Evolutionary conservation across 352 stramenopile species (phyloP).

Genomic region (Globisporangium paddicum): DNA sequence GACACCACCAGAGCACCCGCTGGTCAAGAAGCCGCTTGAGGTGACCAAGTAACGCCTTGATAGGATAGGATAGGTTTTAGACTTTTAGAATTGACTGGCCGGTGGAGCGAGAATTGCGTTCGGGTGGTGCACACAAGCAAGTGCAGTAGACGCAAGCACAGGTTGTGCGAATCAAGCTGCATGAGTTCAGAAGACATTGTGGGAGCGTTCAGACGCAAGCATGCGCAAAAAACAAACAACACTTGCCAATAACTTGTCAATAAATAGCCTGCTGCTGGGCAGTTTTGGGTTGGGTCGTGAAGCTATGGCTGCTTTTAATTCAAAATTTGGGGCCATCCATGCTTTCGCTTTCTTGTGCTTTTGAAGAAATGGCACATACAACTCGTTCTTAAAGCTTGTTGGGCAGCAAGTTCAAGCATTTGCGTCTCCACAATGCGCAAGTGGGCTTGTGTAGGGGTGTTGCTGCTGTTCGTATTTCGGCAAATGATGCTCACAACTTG

Average conservation of each 20-base stretch:
- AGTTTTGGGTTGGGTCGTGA: too few species aligned
- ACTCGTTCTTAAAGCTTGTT: neutral
- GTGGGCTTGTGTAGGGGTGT: neutral
- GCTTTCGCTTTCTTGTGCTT: too few species aligned
- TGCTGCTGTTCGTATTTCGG: neutral
- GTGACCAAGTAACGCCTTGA: slow-evolving; percentile 4
- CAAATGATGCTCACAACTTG: neutral
- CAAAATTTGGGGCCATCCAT: too few species aligned
- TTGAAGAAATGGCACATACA: too few species aligned
- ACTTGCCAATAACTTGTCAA: too few species aligned
- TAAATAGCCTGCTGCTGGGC: too few species aligned
- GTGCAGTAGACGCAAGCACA: too few species aligned
- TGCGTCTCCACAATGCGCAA: neutral
- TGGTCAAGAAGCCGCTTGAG: slow-evolving; percentile 13
- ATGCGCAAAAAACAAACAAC: too few species aligned
- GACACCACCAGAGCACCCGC: slow-evolving; percentile 31
- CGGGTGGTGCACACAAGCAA: neutral
- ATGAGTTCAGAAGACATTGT: too few species aligned
- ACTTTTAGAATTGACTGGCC: neutral
- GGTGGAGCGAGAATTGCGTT: neutral
- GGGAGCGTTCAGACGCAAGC: too few species aligned
- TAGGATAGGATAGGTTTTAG: neutral
- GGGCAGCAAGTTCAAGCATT: neutral
- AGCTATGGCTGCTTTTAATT: too few species aligned
- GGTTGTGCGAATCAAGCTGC: too few species aligned